Conservation (phyloP, 2,329 filamentous ascomycete genomes). For the Exophiala sp. region DNA sequence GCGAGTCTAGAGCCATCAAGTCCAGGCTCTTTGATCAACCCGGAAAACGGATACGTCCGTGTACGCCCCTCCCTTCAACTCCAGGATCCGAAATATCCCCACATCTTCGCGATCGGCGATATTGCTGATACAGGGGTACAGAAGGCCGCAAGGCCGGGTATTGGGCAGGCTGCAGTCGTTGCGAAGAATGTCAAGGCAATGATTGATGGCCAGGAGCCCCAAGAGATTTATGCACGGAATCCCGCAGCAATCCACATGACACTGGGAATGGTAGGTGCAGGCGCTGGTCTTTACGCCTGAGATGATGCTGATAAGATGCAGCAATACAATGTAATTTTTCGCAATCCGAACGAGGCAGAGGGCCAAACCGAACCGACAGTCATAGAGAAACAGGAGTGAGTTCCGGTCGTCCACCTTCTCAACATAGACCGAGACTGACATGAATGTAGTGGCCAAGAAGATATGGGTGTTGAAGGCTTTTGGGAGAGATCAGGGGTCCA, state of each 20-base stretch:
- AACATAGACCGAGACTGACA: conserved; percentile 16
- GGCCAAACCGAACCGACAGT: conserved; percentile 34
- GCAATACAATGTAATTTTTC: conserved; percentile 37
- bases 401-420: background rate
- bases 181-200: conserved; percentile 50
- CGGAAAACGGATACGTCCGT: conserved; percentile 44
- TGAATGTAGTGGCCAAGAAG: conserved; percentile 32
- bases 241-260: conserved; percentile 52
- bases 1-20: conserved; percentile 30
- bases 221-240: conserved; percentile 38
- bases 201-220: conserved; percentile 39
- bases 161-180: conserved; percentile 48
- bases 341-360: conserved; percentile 32
- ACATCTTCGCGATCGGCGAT: conserved; percentile 60
- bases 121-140: conserved; percentile 48
- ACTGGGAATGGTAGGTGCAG: conserved; percentile 44
- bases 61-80: conserved; percentile 56
- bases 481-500: conserved; percentile 34
- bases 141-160: conserved; percentile 52
- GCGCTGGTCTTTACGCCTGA: background rate
- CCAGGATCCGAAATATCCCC: conserved; percentile 38
- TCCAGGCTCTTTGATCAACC: conserved; percentile 32
- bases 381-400: conserved; percentile 34
- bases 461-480: conserved; percentile 37
- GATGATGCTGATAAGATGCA: conserved; percentile 11